Evolutionary conservation across 768 basidiomycete species (phyloP).

Genomic region (Lactarius sanguifluus): DNA sequence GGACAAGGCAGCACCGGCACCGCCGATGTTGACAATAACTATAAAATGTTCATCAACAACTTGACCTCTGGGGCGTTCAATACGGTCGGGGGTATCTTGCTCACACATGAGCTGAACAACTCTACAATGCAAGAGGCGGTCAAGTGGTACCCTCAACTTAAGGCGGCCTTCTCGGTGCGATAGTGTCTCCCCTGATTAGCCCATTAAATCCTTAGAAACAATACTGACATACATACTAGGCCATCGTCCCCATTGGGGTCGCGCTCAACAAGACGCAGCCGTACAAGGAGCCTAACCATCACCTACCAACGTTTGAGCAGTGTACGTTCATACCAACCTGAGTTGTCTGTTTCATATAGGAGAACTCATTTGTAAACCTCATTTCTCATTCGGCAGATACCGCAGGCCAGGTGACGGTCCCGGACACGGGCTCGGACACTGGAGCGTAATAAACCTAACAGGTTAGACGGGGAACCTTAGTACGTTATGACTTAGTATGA

Average conservation of each 20-base stretch:
- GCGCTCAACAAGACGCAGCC: constrained; percentile 52
- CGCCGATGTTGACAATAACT: constrained; percentile 19
- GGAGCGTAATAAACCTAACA: too few species aligned
- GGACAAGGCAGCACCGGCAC: constrained; percentile 9
- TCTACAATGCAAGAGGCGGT: constrained; percentile 60
- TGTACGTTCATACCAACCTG: constrained; percentile 38
- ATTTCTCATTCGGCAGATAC: background rate
- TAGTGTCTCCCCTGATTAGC: too few species aligned
- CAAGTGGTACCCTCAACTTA: constrained; percentile 48
- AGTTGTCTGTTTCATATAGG: background rate
- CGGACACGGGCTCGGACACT: background rate
- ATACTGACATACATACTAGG: constrained; percentile 12
- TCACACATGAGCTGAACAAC: constrained; percentile 60
- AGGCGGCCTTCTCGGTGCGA: constrained; percentile 46
- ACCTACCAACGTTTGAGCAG: constrained; percentile 46
- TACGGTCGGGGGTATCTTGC: constrained; percentile 48
- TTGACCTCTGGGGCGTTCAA: constrained; percentile 18
- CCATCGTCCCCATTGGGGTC: constrained; percentile 55
- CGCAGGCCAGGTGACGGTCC: background rate
- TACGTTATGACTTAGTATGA: too few species aligned
- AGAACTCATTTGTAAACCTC: too few species aligned
- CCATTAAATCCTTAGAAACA: background rate
- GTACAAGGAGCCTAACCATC: constrained; percentile 49
- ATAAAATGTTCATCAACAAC: constrained; percentile 22
- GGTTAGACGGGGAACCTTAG: too few species aligned